These are phyloP conservation scores for Vigna hirtella DNA, from an alignment of 306 rosid genomes.

Conservation along the genomic window DNA sequence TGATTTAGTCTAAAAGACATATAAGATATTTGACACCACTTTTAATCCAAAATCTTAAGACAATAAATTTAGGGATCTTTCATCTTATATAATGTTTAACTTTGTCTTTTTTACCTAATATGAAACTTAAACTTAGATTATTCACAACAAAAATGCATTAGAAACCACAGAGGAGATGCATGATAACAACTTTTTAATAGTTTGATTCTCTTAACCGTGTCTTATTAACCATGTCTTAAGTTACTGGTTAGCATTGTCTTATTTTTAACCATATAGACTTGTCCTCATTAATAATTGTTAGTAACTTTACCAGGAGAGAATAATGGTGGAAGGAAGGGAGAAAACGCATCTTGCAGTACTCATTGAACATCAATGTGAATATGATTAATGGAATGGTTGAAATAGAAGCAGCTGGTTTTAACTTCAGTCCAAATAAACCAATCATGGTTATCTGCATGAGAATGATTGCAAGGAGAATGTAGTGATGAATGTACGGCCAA, in stretches of 20 bases:
- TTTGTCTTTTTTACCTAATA: no score
- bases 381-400: constrained; percentile 75
- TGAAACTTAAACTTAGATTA: no score
- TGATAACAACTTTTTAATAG: neutral
- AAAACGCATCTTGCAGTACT: constrained; percentile 92
- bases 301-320: constrained; percentile 66
- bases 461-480: constrained; percentile 71
- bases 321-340: constrained; percentile 72
- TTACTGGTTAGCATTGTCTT: neutral
- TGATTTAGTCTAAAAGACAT: no score
- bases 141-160: neutral
- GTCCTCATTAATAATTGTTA: neutral
- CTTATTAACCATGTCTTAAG: neutral
- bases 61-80: no score
- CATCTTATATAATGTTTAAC: no score
- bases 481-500: constrained; percentile 89
- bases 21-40: no score
- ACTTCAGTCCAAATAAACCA: constrained; percentile 83
- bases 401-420: constrained; percentile 85
- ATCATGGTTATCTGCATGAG: constrained; percentile 97
- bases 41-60: no score
- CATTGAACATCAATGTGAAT: constrained; percentile 76
- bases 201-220: neutral
- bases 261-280: neutral
- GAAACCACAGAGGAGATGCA: neutral